A percentile compares a stretch with the other conserved stretches of the same genome.
Conservation (phyloP, 2,329 filamentous ascomycete genomes). For the Acrocalymma vagum region DNA sequence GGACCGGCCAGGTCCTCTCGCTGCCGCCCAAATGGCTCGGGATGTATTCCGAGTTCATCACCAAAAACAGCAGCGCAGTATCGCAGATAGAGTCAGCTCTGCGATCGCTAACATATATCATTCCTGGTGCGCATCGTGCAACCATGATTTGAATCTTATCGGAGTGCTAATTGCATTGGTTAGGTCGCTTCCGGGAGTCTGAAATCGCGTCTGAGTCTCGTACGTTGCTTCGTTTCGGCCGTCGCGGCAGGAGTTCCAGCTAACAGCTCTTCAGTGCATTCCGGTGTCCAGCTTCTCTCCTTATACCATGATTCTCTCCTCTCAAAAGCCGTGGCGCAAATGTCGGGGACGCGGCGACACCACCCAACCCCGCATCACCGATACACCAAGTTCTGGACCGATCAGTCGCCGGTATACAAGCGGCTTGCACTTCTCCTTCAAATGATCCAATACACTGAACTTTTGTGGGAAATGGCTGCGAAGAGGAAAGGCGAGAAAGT, state of each 20-base stretch:
- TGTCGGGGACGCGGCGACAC: slow-evolving; percentile 62
- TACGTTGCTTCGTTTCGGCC: slow-evolving; percentile 46
- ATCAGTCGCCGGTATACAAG: slow-evolving; percentile 74
- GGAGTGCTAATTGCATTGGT: slow-evolving; percentile 26
- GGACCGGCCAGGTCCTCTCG: slow-evolving; percentile 59
- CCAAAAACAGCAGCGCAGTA: slow-evolving; percentile 91
- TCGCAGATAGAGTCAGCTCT: slow-evolving; percentile 94
- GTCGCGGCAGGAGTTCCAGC: slow-evolving; percentile 11
- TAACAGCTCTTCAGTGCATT: slow-evolving; percentile 68
- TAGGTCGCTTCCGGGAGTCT: slow-evolving; percentile 87
- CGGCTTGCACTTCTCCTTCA: slow-evolving; percentile 83
- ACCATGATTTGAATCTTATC: neutral
- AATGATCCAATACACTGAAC: slow-evolving; percentile 91
- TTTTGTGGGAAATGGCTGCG: slow-evolving; percentile 97
- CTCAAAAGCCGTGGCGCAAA: slow-evolving; percentile 66
- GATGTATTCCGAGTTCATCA: slow-evolving; percentile 89
- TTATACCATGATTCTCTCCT: slow-evolving; percentile 93
- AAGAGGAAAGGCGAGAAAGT: slow-evolving; percentile 83
- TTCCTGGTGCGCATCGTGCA: slow-evolving; percentile 70
- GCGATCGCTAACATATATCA: slow-evolving; percentile 93
- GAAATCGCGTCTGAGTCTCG: slow-evolving; percentile 92
- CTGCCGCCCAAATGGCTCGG: slow-evolving; percentile 72
- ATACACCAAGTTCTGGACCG: slow-evolving; percentile 71
- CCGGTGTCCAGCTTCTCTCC: slow-evolving; percentile 86
- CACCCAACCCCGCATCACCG: slow-evolving; percentile 66